phyloP scores from a whole-genome alignment of 345 rosid species.

The Eucalyptus leucophloia region DNA sequence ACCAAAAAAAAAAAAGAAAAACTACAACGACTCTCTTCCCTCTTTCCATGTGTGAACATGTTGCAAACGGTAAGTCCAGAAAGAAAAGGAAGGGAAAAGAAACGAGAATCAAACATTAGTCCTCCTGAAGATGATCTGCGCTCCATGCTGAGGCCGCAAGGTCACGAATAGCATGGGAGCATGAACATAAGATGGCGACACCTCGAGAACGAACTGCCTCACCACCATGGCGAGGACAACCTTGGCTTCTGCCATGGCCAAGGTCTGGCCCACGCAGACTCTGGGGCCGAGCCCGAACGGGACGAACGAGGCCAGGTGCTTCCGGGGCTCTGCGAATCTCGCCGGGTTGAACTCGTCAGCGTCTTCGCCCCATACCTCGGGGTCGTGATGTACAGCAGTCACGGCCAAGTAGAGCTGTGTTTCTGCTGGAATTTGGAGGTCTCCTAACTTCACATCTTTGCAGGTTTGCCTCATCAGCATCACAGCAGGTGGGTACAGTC shows the following conservation, averaged over 20 bases:
- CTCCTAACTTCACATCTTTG: conserved; percentile 35
- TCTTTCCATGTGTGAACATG: not conserved
- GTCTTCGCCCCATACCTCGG: conserved; percentile 60
- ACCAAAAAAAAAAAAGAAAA: no score
- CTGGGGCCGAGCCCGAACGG: conserved; percentile 60
- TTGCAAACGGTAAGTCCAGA: not conserved
- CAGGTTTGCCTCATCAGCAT: conserved; percentile 31
- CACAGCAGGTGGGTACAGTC: conserved; percentile 69
- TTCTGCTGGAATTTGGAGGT: conserved; percentile 41
- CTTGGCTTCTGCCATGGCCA: conserved; percentile 44
- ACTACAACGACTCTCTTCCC: not conserved
- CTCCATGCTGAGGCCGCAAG: conserved; percentile 61
- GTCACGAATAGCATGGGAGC: conserved; percentile 45
- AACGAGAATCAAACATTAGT: not conserved
- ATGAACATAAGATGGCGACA: conserved; percentile 61
- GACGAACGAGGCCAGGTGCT: conserved; percentile 26
- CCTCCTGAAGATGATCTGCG: conserved; percentile 46
- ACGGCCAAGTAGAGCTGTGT: conserved; percentile 43
- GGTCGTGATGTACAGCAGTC: conserved; percentile 46
- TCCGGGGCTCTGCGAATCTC: conserved; percentile 41
- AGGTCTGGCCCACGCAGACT: conserved; percentile 44
- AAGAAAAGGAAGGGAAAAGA: not conserved
- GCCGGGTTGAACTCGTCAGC: conserved; percentile 52
- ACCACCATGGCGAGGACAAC: conserved; percentile 45
- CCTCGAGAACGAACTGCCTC: conserved; percentile 18